These are phyloP conservation scores for Discostella stelligeroides DNA, from an alignment of 108 stramenopile genomes.

Conservation along the genomic window DNA sequence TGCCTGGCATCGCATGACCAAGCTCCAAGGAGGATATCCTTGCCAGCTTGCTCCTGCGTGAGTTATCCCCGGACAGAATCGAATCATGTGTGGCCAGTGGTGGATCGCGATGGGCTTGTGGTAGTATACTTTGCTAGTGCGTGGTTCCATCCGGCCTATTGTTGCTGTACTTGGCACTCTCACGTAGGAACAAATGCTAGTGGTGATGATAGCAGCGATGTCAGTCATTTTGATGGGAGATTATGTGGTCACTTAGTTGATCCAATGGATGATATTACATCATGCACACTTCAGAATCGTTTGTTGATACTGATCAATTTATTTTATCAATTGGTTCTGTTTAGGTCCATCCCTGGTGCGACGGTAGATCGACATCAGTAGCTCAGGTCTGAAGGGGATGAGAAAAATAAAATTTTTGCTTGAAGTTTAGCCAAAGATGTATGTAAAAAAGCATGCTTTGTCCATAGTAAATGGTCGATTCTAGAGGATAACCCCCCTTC, in stretches of 20 bases:
- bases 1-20: too few species aligned
- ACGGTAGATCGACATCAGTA: slow-evolving; percentile 30
- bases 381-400: not conserved
- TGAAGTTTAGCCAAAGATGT: too few species aligned
- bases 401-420: too few species aligned
- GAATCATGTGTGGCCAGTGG: too few species aligned
- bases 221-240: too few species aligned
- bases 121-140: slow-evolving; percentile 35
- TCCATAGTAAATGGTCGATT: too few species aligned
- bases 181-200: not conserved
- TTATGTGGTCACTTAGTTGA: too few species aligned
- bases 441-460: too few species aligned
- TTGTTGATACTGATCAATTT: slow-evolving; percentile 40
- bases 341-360: slow-evolving; percentile 39
- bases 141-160: not conserved
- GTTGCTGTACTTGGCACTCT: not conserved
- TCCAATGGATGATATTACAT: too few species aligned
- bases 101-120: slow-evolving; percentile 46
- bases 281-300: slow-evolving; percentile 36
- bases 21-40: slow-evolving; percentile 4
- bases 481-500: too few species aligned
- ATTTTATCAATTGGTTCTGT: slow-evolving; percentile 42
- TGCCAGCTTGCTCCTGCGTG: slow-evolving; percentile 4
- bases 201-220: slow-evolving; percentile 10
- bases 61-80: slow-evolving; percentile 26